A percentile compares a stretch with the other conserved stretches of the same genome.
These are phyloP conservation scores for Tylopilus subfusipes DNA, from an alignment of 768 basidiomycete species.

Conservation along the genomic window DNA sequence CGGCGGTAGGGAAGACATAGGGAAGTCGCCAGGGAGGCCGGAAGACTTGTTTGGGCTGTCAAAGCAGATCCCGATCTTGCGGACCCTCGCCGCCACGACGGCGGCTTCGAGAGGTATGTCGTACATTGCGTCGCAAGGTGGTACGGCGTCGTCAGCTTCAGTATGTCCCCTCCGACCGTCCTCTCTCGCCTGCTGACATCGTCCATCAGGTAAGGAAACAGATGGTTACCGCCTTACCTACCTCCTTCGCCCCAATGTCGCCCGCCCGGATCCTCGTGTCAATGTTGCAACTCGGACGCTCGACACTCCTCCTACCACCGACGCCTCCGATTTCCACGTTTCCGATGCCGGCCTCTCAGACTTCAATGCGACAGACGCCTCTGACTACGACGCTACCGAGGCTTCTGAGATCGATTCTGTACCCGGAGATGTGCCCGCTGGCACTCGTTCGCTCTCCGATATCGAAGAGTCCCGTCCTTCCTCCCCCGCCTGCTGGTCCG, in stretches of 20 bases:
- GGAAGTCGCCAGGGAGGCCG: conserved; percentile 65
- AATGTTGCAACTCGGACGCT: conserved; percentile 35
- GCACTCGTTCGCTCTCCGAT: conserved; percentile 20
- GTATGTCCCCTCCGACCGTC: conserved; percentile 39
- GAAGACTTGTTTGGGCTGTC: conserved; percentile 72
- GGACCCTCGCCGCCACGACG: conserved; percentile 35
- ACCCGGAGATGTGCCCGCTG: conserved; percentile 8
- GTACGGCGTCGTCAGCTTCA: conserved; percentile 77
- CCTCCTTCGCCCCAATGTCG: conserved; percentile 74
- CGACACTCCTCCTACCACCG: conserved; percentile 73
- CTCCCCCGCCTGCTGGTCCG: conserved; percentile 38
- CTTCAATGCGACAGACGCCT: conserved; percentile 20
- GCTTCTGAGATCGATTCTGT: conserved; percentile 26
- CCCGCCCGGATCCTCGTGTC: conserved; percentile 48
- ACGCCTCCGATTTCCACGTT: conserved; percentile 54
- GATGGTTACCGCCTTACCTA: conserved; percentile 66
- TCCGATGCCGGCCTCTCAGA: conserved; percentile 44
- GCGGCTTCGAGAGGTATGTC: conserved; percentile 74
- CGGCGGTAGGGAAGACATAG: conserved; percentile 51
- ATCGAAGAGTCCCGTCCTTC: conserved; percentile 30
- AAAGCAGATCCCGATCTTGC: not conserved
- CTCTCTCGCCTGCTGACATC: not conserved
- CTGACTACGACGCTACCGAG: conserved; percentile 13
- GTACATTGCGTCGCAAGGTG: conserved; percentile 82
- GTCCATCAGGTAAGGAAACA: conserved; percentile 39